Evolutionary conservation across 140 eudicot species (phyloP).

Genomic region (Anethum foeniculum): DNA sequence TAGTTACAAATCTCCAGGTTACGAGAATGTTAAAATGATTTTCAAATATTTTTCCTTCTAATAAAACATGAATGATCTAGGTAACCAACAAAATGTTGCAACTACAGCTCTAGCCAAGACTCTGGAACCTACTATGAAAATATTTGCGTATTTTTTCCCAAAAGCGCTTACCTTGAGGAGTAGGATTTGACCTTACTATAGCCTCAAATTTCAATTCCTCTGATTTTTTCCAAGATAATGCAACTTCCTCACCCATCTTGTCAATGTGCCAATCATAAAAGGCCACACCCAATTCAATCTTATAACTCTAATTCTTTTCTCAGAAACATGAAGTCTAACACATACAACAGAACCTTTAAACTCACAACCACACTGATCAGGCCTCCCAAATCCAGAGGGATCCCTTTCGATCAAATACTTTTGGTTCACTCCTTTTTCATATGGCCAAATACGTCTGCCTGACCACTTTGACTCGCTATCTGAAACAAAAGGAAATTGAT

Average conservation of each 20-base stretch:
- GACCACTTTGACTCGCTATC: slow-evolving; percentile 50
- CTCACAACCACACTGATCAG: slow-evolving; percentile 56
- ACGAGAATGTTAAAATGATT: no score
- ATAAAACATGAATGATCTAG: no score
- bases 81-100: slow-evolving; percentile 11
- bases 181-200: slow-evolving; percentile 42
- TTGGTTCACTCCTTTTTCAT: slow-evolving; percentile 21
- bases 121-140: slow-evolving; percentile 15
- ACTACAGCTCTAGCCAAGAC: slow-evolving; percentile 13
- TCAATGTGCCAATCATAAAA: slow-evolving; percentile 24
- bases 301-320: slow-evolving; percentile 35
- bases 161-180: slow-evolving; percentile 35
- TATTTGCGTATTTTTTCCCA: slow-evolving; percentile 40
- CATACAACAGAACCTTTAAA: slow-evolving; percentile 50
- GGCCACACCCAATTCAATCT: slow-evolving; percentile 59
- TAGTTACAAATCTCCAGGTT: no score
- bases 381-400: slow-evolving; percentile 59
- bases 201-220: slow-evolving; percentile 46
- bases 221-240: slow-evolving; percentile 36
- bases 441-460: slow-evolving; percentile 64
- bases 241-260: no score
- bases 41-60: no score
- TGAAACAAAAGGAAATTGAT: not conserved
- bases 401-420: slow-evolving; percentile 52
- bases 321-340: slow-evolving; percentile 51